Percentiles rank a stretch among this genome's conserved stretches.
These are phyloP conservation scores for Trifolium dubium DNA, from an alignment of 306 rosid species.

Conservation along the genomic window DNA sequence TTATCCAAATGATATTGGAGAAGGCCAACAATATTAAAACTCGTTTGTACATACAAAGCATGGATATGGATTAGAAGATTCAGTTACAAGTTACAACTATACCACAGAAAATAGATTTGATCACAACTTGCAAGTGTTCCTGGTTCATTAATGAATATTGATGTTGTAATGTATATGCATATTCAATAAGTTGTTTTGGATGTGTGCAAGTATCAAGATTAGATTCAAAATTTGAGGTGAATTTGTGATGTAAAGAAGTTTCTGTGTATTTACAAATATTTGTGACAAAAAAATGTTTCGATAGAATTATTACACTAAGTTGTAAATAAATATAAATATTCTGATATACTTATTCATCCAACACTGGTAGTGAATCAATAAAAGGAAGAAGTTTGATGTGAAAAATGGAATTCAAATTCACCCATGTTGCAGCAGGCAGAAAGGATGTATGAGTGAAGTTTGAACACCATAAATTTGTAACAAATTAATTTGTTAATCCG, in stretches of 20 bases:
- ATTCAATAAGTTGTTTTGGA: not conserved
- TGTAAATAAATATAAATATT: too few relatives aligned
- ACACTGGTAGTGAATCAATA: too few relatives aligned
- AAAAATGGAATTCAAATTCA: too few relatives aligned
- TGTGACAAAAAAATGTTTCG: too few relatives aligned
- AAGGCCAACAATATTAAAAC: conserved; percentile 5
- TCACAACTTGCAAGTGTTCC: not conserved
- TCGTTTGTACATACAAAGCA: conserved; percentile 6
- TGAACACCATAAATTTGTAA: too few relatives aligned
- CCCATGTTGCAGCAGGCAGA: too few relatives aligned
- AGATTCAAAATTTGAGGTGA: not conserved
- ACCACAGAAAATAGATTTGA: not conserved
- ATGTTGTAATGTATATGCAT: not conserved
- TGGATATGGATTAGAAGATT: conserved; percentile 8
- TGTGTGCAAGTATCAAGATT: not conserved
- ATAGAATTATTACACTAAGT: too few relatives aligned
- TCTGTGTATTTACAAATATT: too few relatives aligned
- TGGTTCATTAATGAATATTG: not conserved
- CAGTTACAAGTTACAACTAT: not conserved
- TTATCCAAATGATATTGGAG: conserved; percentile 11
- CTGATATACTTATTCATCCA: too few relatives aligned
- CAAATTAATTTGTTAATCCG: too few relatives aligned
- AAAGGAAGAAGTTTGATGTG: too few relatives aligned
- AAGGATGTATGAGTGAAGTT: too few relatives aligned
- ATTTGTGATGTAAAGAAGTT: not conserved